Evolutionary conservation across 306 rosid genomes (phyloP), one percentile per base, ranked within the genome.

Genomic region (Cucurbita ficifolia): DNA sequence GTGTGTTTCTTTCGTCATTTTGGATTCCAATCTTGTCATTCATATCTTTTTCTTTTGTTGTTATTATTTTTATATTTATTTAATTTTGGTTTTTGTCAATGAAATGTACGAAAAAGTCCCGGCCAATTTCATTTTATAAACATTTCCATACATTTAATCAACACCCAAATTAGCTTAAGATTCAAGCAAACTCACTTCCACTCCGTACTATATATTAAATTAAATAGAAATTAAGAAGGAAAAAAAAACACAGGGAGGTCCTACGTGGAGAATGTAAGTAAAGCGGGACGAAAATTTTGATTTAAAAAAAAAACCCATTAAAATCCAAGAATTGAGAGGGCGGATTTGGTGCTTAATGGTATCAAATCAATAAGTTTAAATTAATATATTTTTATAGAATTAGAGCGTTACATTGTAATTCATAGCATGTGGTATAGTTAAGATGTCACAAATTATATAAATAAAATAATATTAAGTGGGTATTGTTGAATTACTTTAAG

Each of bases 21-120:
- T 85, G 79, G 87, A 82, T 88, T 83, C 82, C 78, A 72, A 77
- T 86, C 84, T 67, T 76, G 77, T 83, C 81, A 67, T 17, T 52
- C 75, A 76, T 79, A 82, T 85, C 85, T 71, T 79, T 42, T 79
- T 78, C 53, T 56, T 79, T 85, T 57, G 8, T 57, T 22, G 16
- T 12, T 11, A 12, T 58, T 35, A 35, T 33, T 21, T 35, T 24
- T 11, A 29, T 61, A 61, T 36, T 46, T 46, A 36, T 16, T 61
- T 36, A 6, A 59, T 33, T 59, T 4, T 59, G 7, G 39, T 59
- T 14, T 57, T 59, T 29, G 43, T 59, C 65, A 6, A 58, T 12
- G 11, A 59, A 59, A 59, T 59, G 65, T 59, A 59, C 7, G 43
- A 13, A 59, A 59, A 59, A 59, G 65, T 3, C 21, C 65, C 65